Conservation (phyloP, 2,329 filamentous ascomycete genomes). For the Aspergillus brasiliensis region DNA sequence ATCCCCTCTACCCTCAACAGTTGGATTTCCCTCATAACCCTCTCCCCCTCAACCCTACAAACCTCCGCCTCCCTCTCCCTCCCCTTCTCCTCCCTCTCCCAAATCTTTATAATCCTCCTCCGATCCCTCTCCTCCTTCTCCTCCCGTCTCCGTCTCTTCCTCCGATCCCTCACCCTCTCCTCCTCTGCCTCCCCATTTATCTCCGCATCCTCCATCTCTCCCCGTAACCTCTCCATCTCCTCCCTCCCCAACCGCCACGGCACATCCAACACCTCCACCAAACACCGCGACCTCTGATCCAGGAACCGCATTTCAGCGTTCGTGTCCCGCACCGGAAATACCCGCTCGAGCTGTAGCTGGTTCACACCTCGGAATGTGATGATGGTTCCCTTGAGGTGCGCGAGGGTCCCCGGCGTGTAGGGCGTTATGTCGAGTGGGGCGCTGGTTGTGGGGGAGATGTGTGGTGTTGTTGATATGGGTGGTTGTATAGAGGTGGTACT, state of each 20-base stretch:
- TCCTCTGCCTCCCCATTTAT: constrained; percentile 41
- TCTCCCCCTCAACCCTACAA: constrained; percentile 28
- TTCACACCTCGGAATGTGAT: constrained; percentile 52
- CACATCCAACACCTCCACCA: constrained; percentile 51
- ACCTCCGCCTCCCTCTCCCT: constrained; percentile 40
- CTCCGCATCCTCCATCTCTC: constrained; percentile 45
- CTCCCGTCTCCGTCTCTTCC: constrained; percentile 25
- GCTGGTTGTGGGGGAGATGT: constrained; percentile 32
- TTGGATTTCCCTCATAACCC: constrained; percentile 25
- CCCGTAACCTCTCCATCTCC: constrained; percentile 47
- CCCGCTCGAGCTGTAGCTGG: constrained; percentile 59
- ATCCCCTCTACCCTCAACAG: constrained; percentile 5
- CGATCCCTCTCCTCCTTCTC: constrained; percentile 43
- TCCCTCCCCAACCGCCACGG: constrained; percentile 56
- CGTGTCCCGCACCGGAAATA: constrained; percentile 53
- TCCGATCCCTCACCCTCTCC: constrained; percentile 33
- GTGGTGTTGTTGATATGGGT: constrained; percentile 13
- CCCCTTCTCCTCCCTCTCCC: constrained; percentile 45
- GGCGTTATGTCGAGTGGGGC: constrained; percentile 48
- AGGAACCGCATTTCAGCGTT: constrained; percentile 58
- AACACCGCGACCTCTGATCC: constrained; percentile 53
- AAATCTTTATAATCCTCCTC: constrained; percentile 35
- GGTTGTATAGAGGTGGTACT: constrained; percentile 39
- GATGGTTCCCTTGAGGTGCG: constrained; percentile 62
- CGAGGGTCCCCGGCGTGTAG: constrained; percentile 53